Base-by-base conservation (phyloP, 495 filamentous ascomycete genomes). In the Aspergillus wentii region DNA sequence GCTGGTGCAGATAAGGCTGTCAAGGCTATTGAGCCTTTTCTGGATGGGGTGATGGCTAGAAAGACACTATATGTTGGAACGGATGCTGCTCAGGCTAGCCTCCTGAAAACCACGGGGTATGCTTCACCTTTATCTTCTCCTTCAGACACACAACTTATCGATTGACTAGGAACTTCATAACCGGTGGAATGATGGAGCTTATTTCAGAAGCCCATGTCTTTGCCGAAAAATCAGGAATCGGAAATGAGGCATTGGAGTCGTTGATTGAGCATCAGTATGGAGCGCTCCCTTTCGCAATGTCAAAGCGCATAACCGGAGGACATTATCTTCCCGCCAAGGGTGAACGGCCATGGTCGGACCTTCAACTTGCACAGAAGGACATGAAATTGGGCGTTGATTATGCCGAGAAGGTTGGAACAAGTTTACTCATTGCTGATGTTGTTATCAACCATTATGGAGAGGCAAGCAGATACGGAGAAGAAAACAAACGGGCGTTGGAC, bases 131-230 rank as follows among this genome's bases (percentile, higher is more conserved):
- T 26, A n/a, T 18, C 10, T 25, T 13, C 20, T 5, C 33, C 15
- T 23, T 31, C 33, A 5, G 16, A 13, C 5, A 23, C 21, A 33
- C 10, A 25, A 10, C 35, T 30, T 14, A 39, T 6, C 3, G 5
- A 39, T 35, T n/a, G 17, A 10, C 18, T n/a, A 51, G 52, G 4
- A 56, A 56, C 22, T 23, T 56, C 17, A 23, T 56, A 1, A 40
- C 39, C 8, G 33, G 35, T 17, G 33, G 48, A 3, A 33, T 51
- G 9, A 56, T 56, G 60, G 53, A 62, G 38, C 26, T 56, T 4
- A 47, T 64, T 17, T 47, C 53, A 1, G 64, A 68, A 48, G 53
- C 56, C 5, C 62, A 64, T 17, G 59, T 65, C 1, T 53, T 68
- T 30, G 60, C 62, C 13, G 61, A 64, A 40, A 62, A 62, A 36